Percentiles rank a stretch among this genome's conserved stretches.
phyloP scores from a whole-genome alignment of 495 filamentous ascomycete species.

The Pseudomonodictys pantanalensis region DNA sequence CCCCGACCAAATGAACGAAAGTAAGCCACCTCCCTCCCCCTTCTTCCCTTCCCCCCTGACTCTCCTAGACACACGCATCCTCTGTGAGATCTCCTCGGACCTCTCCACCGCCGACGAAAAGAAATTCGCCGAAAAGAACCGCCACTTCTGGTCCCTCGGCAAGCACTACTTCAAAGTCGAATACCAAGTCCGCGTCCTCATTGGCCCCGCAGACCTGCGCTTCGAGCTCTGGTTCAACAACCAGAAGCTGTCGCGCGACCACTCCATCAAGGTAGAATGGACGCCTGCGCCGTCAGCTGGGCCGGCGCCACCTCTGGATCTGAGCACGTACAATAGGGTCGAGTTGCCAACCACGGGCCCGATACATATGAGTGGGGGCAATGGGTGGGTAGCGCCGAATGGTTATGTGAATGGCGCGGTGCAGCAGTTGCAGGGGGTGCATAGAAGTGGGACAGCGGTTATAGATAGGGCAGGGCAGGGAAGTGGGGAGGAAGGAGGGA shows the following conservation, averaged over 20 bases:
- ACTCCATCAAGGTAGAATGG: conserved; percentile 46
- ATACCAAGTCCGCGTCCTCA: conserved; percentile 40
- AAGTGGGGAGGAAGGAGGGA: background rate
- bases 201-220: conserved; percentile 41
- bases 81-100: conserved; percentile 44
- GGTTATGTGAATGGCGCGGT: background rate
- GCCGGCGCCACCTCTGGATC: conserved; percentile 3
- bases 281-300: conserved; percentile 7
- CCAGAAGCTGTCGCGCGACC: conserved; percentile 40
- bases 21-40: conserved; percentile 19
- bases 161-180: conserved; percentile 42
- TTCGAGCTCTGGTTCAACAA: conserved; percentile 45
- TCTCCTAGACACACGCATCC: conserved; percentile 36
- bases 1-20: conserved; percentile 36
- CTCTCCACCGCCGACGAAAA: conserved; percentile 38
- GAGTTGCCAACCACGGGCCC: conserved; percentile 5
- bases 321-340: conserved; percentile 6
- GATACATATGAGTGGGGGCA: background rate
- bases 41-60: too few species aligned
- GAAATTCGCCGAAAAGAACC: conserved; percentile 44
- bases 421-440: background rate
- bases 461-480: background rate
- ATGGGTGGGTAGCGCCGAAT: background rate
- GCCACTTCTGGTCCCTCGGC: conserved; percentile 41
- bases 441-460: background rate